phyloP scores from a whole-genome alignment of 352 stramenopile genomes.

The Pythium diclinum region DNA sequence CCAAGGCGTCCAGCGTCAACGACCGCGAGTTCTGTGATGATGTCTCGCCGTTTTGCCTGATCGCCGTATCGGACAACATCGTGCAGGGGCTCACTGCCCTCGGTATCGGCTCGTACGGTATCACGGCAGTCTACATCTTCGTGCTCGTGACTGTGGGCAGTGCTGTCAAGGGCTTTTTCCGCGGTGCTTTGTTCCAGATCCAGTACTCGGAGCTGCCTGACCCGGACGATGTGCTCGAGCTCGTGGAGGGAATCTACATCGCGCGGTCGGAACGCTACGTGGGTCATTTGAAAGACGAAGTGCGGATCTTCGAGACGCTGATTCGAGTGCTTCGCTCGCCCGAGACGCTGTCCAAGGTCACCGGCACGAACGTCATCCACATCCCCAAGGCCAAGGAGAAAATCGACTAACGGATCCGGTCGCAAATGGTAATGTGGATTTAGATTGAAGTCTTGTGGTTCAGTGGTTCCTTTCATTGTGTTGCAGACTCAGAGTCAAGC shows the following conservation, averaged over 20 bases:
- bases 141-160: constrained; percentile 86
- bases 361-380: constrained; percentile 82
- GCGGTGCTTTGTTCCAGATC: constrained; percentile 73
- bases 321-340: constrained; percentile 80
- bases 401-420: constrained; percentile 45
- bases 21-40: constrained; percentile 46
- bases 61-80: constrained; percentile 86
- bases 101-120: constrained; percentile 79
- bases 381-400: constrained; percentile 85
- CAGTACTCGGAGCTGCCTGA: constrained; percentile 82
- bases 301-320: constrained; percentile 86
- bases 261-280: constrained; percentile 79
- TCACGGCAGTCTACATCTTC: constrained; percentile 86
- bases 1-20: constrained; percentile 16
- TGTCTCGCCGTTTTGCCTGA: constrained; percentile 64
- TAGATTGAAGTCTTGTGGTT: neutral
- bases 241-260: constrained; percentile 89
- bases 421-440: neutral
- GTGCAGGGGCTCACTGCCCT: constrained; percentile 75
- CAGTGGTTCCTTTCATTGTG: neutral
- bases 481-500: neutral
- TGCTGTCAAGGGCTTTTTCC: constrained; percentile 81
- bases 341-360: constrained; percentile 83
- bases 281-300: constrained; percentile 85
- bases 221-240: constrained; percentile 78